These are phyloP conservation scores for Euphorbia pulcherrima DNA, from an alignment of 345 rosid genomes.

Conservation along the genomic window DNA sequence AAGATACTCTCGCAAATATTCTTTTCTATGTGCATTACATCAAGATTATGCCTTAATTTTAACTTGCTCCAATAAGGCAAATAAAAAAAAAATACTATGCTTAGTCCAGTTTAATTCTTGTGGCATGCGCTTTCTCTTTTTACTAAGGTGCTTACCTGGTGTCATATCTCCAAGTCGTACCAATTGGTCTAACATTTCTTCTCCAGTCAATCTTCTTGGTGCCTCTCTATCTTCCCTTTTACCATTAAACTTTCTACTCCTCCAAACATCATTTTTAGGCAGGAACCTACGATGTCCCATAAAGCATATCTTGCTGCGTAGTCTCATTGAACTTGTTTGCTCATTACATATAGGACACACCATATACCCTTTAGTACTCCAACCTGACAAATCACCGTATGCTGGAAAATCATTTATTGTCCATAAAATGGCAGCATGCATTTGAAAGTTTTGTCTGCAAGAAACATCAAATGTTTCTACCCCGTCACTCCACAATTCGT, in stretches of 20 bases:
- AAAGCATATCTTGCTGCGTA: too few species aligned
- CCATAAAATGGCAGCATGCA: not conserved
- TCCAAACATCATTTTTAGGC: not conserved
- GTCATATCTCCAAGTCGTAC: too few species aligned
- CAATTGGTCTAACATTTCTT: not conserved
- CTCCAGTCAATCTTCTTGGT: not conserved
- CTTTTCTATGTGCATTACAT: too few species aligned
- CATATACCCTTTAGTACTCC: too few species aligned
- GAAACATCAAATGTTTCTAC: not conserved
- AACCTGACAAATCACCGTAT: too few species aligned
- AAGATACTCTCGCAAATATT: not conserved
- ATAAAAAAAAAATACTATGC: not conserved
- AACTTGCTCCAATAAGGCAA: too few species aligned
- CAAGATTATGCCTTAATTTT: too few species aligned
- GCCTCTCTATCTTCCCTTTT: not conserved
- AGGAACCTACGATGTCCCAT: not conserved
- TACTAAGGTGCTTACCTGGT: not conserved
- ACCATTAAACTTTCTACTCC: too few species aligned
- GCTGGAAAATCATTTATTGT: too few species aligned
- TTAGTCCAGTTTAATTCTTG: not conserved
- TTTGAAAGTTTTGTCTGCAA: not conserved
- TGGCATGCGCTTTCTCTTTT: not conserved
- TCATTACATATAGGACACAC: not conserved
- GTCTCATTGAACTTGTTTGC: not conserved
- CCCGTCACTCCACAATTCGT: not conserved